Evolutionary conservation across 805 yeast species (phyloP).

Genomic region (Lipomyces mesembrius): DNA sequence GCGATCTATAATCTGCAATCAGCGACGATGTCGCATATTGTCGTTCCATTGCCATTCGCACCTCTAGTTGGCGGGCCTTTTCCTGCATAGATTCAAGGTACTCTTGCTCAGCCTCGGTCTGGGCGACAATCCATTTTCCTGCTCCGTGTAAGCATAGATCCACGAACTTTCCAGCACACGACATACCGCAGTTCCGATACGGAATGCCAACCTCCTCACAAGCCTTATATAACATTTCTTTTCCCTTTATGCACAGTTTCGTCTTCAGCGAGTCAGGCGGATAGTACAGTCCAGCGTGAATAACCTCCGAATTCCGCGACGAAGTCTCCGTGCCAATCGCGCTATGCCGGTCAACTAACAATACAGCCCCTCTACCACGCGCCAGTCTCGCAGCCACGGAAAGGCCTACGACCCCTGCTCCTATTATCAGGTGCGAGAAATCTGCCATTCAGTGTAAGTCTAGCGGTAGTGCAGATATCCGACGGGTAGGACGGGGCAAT

Average conservation of each 20-base stretch:
- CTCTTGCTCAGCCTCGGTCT: conserved; percentile 63
- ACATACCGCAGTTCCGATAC: conserved; percentile 65
- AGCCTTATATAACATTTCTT: conserved; percentile 62
- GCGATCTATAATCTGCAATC: conserved; percentile 48
- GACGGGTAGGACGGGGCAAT: neutral
- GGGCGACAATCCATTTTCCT: conserved; percentile 82
- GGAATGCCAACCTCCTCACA: conserved; percentile 57
- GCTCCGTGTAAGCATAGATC: neutral
- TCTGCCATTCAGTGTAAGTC: conserved; percentile 46
- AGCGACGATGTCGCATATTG: neutral
- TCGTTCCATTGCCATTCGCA: neutral
- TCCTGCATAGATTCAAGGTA: conserved; percentile 59
- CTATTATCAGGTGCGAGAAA: conserved; percentile 73
- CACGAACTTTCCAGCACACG: neutral
- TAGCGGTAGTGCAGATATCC: neutral
- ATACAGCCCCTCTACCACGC: conserved; percentile 53
- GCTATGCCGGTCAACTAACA: conserved; percentile 70
- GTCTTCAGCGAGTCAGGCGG: conserved; percentile 72
- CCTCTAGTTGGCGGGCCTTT: conserved; percentile 48
- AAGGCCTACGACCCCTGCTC: conserved; percentile 85
- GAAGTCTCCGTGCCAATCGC: conserved; percentile 79
- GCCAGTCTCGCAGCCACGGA: conserved; percentile 77
- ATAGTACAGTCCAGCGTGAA: conserved; percentile 88
- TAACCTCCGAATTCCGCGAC: conserved; percentile 88
- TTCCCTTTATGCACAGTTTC: conserved; percentile 74